These are phyloP conservation scores for Albifimbria verrucaria DNA, from an alignment of 2,329 filamentous ascomycete species.

Conservation along the genomic window DNA sequence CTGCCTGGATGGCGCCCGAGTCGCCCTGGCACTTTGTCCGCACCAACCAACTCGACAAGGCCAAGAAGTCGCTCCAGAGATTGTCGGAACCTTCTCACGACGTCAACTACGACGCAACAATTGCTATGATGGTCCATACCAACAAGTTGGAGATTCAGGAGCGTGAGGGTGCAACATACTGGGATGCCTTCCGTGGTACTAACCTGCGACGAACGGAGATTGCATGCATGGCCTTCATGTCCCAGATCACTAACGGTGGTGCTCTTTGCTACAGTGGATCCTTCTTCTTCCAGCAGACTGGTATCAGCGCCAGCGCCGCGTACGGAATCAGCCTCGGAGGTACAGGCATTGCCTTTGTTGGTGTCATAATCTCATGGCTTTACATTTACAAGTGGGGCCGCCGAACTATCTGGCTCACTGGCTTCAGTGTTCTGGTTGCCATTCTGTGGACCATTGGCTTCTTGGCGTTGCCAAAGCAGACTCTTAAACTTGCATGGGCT, in stretches of 20 bases:
- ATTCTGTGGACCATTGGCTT: slow-evolving; percentile 43
- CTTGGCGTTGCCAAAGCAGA: slow-evolving; percentile 34
- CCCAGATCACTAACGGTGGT: slow-evolving; percentile 39
- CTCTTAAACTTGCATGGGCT: slow-evolving; percentile 31
- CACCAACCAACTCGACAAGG: slow-evolving; percentile 25
- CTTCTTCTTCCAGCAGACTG: slow-evolving; percentile 46
- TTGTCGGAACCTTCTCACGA: slow-evolving; percentile 27
- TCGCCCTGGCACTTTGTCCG: slow-evolving; percentile 36
- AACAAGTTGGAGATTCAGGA: slow-evolving; percentile 42
- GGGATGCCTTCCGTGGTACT: slow-evolving; percentile 45
- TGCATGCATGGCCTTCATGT: slow-evolving; percentile 36
- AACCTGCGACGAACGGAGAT: slow-evolving; percentile 45
- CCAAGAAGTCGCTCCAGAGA: slow-evolving; percentile 26
- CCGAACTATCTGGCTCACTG: slow-evolving; percentile 38
- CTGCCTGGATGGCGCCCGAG: slow-evolving; percentile 30
- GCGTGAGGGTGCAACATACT: slow-evolving; percentile 34
- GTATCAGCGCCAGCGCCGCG: slow-evolving; percentile 31
- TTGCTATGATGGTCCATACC: slow-evolving; percentile 42
- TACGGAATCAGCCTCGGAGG: slow-evolving; percentile 40
- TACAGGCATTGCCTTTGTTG: slow-evolving; percentile 39
- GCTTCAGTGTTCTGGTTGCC: slow-evolving; percentile 30
- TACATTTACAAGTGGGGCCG: slow-evolving; percentile 40
- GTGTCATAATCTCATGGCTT: slow-evolving; percentile 41
- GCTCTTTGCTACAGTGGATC: slow-evolving; percentile 38
- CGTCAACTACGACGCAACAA: slow-evolving; percentile 31